Conservation (phyloP, 768 basidiomycete genomes). For the Suillus bovinus region DNA sequence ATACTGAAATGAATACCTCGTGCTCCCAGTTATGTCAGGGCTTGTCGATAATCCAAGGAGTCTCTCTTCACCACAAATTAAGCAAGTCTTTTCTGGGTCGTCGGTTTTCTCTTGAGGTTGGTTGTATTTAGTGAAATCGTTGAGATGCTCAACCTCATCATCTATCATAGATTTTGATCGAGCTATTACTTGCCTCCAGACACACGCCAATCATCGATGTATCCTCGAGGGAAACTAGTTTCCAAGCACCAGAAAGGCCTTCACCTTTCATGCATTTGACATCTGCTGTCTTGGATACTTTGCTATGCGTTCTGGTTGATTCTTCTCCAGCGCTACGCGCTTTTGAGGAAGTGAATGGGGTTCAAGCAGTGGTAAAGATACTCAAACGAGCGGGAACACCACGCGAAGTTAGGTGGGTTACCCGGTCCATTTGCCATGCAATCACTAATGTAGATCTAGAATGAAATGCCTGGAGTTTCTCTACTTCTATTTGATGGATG, state of each 20-base stretch:
- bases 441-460: conserved; percentile 40
- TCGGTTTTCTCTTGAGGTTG: conserved; percentile 66
- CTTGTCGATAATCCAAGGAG: conserved; percentile 75
- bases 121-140: conserved; percentile 14
- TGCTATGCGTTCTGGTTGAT: conserved; percentile 90
- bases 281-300: conserved; percentile 76
- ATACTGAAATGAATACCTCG: conserved; percentile 48
- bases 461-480: conserved; percentile 97
- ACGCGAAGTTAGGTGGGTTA: conserved; percentile 81
- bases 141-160: conserved; percentile 11
- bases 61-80: conserved; percentile 63
- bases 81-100: conserved; percentile 75
- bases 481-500: conserved; percentile 93
- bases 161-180: conserved; percentile 61
- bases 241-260: conserved; percentile 25
- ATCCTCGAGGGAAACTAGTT: conserved; percentile 4
- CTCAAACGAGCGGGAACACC: conserved; percentile 84
- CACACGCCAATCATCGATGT: conserved; percentile 46
- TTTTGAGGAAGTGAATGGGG: conserved; percentile 77
- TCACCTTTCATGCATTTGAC: conserved; percentile 49
- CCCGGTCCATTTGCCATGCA: conserved; percentile 45
- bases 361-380: conserved; percentile 83
- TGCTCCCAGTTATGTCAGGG: conserved; percentile 56
- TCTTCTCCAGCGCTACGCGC: conserved; percentile 68
- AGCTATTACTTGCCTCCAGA: conserved; percentile 69